phyloP scores from a whole-genome alignment of 2,329 filamentous ascomycete genomes.

The Cercospora sp. region DNA sequence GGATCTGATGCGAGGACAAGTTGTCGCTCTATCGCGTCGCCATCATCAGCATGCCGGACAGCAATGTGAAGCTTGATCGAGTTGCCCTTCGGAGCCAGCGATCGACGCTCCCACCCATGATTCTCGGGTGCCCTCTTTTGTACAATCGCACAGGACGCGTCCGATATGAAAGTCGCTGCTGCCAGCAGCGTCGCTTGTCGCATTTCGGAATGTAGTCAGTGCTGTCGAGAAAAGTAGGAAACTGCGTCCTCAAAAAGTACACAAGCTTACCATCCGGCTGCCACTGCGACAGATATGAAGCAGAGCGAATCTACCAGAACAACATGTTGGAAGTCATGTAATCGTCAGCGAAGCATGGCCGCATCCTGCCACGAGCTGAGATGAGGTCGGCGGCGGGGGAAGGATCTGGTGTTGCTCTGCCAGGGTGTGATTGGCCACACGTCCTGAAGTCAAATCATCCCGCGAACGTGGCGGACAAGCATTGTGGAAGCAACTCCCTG shows the following conservation, averaged over 20 bases:
- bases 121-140: conserved; percentile 14
- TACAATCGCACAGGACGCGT: conserved; percentile 12
- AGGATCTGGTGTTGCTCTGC: neutral
- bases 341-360: neutral
- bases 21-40: conserved; percentile 17
- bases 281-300: neutral
- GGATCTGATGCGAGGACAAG: conserved; percentile 20
- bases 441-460: neutral
- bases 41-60: conserved; percentile 22
- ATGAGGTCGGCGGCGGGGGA: conserved; percentile 4
- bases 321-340: neutral
- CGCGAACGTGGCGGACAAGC: too few species aligned
- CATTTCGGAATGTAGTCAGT: neutral
- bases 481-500: too few species aligned
- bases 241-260: neutral
- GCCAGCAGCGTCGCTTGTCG: neutral
- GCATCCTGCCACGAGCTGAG: conserved; percentile 3
- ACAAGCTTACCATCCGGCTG: neutral
- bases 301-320: neutral
- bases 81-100: conserved; percentile 21
- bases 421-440: neutral
- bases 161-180: neutral
- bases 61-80: conserved; percentile 29
- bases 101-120: conserved; percentile 21
- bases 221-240: neutral